Evolutionary conservation across 768 basidiomycete genomes (phyloP), one percentile per base, ranked within the genome.

Genomic region (Lentinula boryana): DNA sequence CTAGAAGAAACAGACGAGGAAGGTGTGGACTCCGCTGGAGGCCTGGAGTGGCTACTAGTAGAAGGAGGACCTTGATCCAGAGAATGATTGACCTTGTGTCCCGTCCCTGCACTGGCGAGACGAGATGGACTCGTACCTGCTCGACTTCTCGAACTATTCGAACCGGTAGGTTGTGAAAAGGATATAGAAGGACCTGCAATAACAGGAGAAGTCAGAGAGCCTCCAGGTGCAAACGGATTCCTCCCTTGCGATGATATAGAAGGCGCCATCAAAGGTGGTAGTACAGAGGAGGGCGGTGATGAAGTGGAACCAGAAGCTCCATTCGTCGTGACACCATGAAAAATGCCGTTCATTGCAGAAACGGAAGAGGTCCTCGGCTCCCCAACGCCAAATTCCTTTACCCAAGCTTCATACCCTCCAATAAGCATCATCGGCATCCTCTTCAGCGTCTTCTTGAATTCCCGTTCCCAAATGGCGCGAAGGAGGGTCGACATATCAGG

Each of bases 341-440:
- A 27, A 23, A 16, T 6, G 16, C 35, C 32, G 16, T 32, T 32
- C 15, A 32, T 18, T 27, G 15, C 41, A 41, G 36, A 4, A 57
- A 9, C 41, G 12, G 23, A 7, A 58, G 40, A 44, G 41, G 66
- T 64, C 4, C 66, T 68, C 59, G 18, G 5, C 2, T 74, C 74
- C 1, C 70, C 70, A 16, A 77, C 78, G 1, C 83, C 80, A 52
- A 89, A 71, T 50, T 82, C 80, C 54, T 70, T 75, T 67, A 81
- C 84, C 94, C 95, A 98, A 3, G 86, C 91, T 52, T 87, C 81
- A 51, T 93, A 76, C 1, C 96, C 96, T 3, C 95, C 96, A 4
- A 88, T 78, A 27, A 98, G 82, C 64, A 97, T 73, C 72, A 94
- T 84, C 0, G 96, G 95, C 65, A 84, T 82, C 48, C 89, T 78